These are phyloP conservation scores for Linum usitatissimum DNA, from an alignment of 345 rosid species.

Conservation along the genomic window DNA sequence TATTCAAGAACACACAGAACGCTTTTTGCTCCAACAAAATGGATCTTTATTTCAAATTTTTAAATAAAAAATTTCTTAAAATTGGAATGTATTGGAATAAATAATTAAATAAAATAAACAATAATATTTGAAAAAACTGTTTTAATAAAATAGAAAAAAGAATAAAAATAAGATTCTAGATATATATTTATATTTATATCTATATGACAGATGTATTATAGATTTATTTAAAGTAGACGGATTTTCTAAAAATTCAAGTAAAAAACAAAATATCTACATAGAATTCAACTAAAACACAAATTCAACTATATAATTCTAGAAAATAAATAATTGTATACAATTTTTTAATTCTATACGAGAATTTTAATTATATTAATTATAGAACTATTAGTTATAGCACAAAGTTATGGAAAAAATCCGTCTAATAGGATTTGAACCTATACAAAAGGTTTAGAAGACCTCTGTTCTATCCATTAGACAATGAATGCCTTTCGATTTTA, in stretches of 20 bases:
- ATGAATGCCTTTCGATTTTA: neutral
- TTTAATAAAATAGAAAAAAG: neutral
- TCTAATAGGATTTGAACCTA: slow-evolving; percentile 1
- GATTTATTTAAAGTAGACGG: too few relatives aligned
- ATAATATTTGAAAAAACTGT: neutral
- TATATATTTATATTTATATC: too few relatives aligned
- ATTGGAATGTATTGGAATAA: neutral
- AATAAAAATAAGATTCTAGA: neutral
- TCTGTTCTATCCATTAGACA: slow-evolving; percentile 2
- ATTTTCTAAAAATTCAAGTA: too few relatives aligned
- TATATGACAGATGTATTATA: too few relatives aligned
- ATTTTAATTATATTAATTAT: too few relatives aligned
- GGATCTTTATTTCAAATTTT: neutral
- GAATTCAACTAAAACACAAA: too few relatives aligned
- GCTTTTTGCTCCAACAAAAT: neutral
- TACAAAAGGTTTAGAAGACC: slow-evolving; percentile 2
- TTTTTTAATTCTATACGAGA: too few relatives aligned
- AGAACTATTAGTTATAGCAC: too few relatives aligned
- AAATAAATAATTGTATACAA: too few relatives aligned
- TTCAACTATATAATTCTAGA: too few relatives aligned
- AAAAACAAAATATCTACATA: too few relatives aligned
- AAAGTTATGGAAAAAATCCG: neutral
- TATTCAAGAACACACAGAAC: neutral
- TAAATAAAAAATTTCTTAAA: neutral
- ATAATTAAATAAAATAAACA: neutral